Base-by-base conservation (phyloP, 2,329 filamentous ascomycete genomes). In the Neobulgaria alba region DNA sequence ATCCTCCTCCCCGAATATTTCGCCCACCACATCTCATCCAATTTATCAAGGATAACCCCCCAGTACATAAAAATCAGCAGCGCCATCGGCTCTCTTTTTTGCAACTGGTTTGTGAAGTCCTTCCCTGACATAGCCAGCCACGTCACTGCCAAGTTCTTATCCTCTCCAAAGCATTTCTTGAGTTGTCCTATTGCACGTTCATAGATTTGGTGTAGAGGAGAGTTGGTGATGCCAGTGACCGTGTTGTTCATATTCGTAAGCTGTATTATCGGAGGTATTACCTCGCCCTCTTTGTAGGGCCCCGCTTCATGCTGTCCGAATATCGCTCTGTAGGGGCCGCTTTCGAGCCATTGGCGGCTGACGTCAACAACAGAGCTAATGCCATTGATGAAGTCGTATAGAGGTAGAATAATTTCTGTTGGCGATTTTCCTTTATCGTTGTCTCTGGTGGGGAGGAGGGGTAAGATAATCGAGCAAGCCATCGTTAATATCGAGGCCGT, bases 21-120 rank as follows among this genome's bases (percentile, higher is more conserved):
- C 20, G 36, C 41, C 41, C 41, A 43, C 41, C 41, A 43, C 7
- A 39, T 35, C 12, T 43, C 21, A 16, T 33, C 17, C 12, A 38
- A 20, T 18, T 16, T 37, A 16, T 23, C 19, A 19, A 43, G 14
- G 9, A 43, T n/a, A 29, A 43, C 41, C 9, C 41, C 41, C 35
- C 29, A 39, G 20, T 34, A 31, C 35, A 43, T 43, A n/a, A 43
- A 17, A 16, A 43, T 43, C 12, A 30, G 12, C 17, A 38, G 23
- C 3, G 41, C 41, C 36, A 43, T 38, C n/a, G 30, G 41, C 18
- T 43, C 41, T n/a, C 31, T 30, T 12, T 29, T 34, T 30, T 29
- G 30, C 19, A 43, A 20, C 10, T 34, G 29, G 18, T 38, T 31
- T 8, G 31, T 19, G 35, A 38, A 43, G 7, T 43, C 41, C 30